Conservation (phyloP, 805 yeast genomes). For the Candida orba region DNA sequence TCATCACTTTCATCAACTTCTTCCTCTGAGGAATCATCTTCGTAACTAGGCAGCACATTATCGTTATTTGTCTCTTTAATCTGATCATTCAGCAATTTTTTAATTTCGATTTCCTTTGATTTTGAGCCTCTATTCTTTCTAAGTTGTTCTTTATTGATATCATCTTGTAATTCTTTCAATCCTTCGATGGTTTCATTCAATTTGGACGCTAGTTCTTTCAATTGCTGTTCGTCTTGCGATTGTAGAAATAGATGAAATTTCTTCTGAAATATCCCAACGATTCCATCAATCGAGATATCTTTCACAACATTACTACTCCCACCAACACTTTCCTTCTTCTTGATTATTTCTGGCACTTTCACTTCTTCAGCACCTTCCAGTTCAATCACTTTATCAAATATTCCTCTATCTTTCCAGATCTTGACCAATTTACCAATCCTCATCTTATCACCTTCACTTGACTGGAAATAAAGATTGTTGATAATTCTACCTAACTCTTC, state of each 20-base stretch:
- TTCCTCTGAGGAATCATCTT: constrained; percentile 9
- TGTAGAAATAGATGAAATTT: constrained; percentile 16
- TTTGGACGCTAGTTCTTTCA: constrained; percentile 1
- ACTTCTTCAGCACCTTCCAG: constrained; percentile 4
- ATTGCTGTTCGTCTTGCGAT: constrained; percentile 1
- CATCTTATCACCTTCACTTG: constrained; percentile 12
- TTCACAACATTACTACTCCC: background rate
- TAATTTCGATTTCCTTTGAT: constrained; percentile 5
- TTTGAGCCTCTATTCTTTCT: background rate
- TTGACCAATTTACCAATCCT: constrained; percentile 44
- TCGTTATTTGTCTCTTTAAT: constrained; percentile 13
- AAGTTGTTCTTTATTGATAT: constrained; percentile 2
- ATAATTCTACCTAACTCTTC: constrained; percentile 47
- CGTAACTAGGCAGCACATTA: constrained; percentile 16
- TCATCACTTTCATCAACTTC: background rate
- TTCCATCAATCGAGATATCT: background rate
- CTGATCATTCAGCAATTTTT: constrained; percentile 12
- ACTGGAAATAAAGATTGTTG: constrained; percentile 17
- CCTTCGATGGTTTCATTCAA: constrained; percentile 13
- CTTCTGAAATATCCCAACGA: constrained; percentile 12
- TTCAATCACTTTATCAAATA: constrained; percentile 27
- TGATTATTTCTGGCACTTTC: constrained; percentile 1
- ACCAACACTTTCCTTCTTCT: constrained; percentile 6
- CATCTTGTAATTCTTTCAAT: constrained; percentile 13
- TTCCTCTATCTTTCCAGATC: constrained; percentile 51